Conservation (phyloP, 129 eudicot genomes). For the Saposhnikovia divaricata region DNA sequence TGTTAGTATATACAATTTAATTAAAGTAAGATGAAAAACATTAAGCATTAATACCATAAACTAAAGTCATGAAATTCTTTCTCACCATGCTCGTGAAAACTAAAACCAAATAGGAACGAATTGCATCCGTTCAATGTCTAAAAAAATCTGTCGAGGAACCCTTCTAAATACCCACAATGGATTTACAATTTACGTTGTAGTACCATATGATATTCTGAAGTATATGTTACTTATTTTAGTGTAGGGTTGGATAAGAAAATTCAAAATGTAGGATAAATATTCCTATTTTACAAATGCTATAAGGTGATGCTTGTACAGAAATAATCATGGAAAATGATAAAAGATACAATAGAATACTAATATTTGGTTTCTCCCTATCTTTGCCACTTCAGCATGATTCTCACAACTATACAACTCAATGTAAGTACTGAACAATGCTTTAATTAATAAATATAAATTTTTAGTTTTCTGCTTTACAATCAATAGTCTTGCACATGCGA, state of each 20-base stretch:
- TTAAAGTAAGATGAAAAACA: background rate
- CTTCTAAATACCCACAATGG: background rate
- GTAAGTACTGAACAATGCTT: background rate
- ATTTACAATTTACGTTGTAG: background rate
- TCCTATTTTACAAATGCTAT: background rate
- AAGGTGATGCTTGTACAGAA: background rate
- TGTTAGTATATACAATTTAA: background rate
- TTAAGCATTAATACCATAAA: background rate
- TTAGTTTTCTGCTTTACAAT: background rate
- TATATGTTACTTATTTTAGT: background rate
- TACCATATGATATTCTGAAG: background rate
- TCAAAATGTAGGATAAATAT: background rate
- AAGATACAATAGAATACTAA: background rate
- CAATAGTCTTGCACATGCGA: background rate
- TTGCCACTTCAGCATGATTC: background rate
- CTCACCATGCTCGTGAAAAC: background rate
- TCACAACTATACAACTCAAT: background rate
- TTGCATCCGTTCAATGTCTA: background rate
- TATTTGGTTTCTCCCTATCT: background rate
- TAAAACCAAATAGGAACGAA: background rate
- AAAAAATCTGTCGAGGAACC: background rate
- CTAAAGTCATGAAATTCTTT: background rate
- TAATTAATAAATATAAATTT: too few species aligned
- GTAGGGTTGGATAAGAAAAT: background rate
- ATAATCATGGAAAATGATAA: too few species aligned